Evolutionary conservation across 1,284 basidiomycete species (phyloP), one percentile per base, ranked within the genome.

Genomic region (Bothia castanella): DNA sequence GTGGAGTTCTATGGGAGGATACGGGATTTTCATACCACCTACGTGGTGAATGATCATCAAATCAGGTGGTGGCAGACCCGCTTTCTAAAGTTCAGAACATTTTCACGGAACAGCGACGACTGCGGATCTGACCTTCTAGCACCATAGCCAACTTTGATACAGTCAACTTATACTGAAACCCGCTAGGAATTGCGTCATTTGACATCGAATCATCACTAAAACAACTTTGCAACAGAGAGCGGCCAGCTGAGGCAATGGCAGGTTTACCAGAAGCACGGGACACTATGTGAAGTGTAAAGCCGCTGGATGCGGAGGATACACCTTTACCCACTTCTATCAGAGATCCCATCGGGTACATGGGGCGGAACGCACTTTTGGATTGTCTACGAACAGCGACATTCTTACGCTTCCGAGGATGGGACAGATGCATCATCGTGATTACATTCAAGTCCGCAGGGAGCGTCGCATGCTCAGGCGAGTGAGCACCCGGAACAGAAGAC

Each of bases 11-110:
- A 83, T 64, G 1, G 83, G 78, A 25, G 70, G 61, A 42, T 62
- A 66, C 45, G 69, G 64, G 38, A 64, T 63, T 42, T 58, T 66
- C 31, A 68, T 61, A 11, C 72, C 70, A 35, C 69, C 69, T 31
- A 84, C 55, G 42, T 79, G 71, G 60, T 89, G 85, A 14, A 89
- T 73, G 57, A 90, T 81, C 74, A 87, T 79, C 45, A 90, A 77
- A 59, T 90, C 85, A 19, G 87, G 84, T n/a, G 82, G 70, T 17
- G 79, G 73, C 43, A 87, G 72, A 25, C 74, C 78, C 39, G 66
- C 65, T 62, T 67, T 69, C 64, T 77, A 67, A 37, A 47, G 29
- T 52, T 53, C 30, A 60, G 49, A 45, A 51, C 48, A 40, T 37
- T 20, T 23, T n/a, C 20, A 39, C 29, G 8, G 46, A 42, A 11